These are phyloP conservation scores for Candida albicans DNA, from an alignment of 1,139 yeast genomes.

Conservation along the genomic window DNA sequence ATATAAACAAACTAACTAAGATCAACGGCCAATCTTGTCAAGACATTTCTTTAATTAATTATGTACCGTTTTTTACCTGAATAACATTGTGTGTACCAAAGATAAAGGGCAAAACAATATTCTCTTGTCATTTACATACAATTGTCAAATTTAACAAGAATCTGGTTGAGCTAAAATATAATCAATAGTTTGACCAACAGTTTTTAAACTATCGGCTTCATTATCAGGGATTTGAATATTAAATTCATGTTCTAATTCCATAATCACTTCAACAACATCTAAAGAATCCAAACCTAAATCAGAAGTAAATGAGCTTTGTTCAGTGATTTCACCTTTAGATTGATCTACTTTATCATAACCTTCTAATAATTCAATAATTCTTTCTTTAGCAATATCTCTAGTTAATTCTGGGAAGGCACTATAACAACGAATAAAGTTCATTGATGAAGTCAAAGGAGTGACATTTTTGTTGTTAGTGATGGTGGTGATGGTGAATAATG, in stretches of 20 bases:
- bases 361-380: conserved; percentile 77
- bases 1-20: neutral
- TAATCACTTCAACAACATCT: conserved; percentile 85
- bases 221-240: conserved; percentile 81
- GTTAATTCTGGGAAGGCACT: conserved; percentile 67
- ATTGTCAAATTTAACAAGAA: conserved; percentile 43
- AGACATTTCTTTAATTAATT: neutral
- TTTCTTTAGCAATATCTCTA: conserved; percentile 68
- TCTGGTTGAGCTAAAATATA: conserved; percentile 73
- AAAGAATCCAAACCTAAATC: conserved; percentile 86
- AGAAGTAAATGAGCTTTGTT: conserved; percentile 61
- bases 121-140: too few relatives aligned
- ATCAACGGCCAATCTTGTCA: neutral
- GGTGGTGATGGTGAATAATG: too few relatives aligned
- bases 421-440: conserved; percentile 43
- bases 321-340: conserved; percentile 47
- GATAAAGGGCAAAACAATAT: neutral
- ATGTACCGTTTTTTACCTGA: neutral
- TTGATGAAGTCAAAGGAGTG: conserved; percentile 4
- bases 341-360: conserved; percentile 69
- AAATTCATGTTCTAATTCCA: conserved; percentile 86
- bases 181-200: conserved; percentile 80
- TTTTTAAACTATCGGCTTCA: conserved; percentile 80
- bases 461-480: conserved; percentile 1
- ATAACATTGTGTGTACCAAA: neutral